phyloP scores from a whole-genome alignment of 305 asterid genomes.

The Solanum chacoense region DNA sequence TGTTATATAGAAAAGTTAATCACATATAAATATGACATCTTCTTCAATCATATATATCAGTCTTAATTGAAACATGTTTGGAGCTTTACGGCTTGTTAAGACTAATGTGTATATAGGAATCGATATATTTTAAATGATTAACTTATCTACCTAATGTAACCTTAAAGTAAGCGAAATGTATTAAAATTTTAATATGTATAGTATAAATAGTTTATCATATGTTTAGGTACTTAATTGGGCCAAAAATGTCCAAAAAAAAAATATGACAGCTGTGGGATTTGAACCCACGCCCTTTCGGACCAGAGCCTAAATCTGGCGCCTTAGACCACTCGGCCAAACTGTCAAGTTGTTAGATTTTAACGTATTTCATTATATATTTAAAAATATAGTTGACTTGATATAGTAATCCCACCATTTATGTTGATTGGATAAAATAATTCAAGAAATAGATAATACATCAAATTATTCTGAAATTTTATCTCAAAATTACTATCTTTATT shows the following conservation, averaged over 20 bases:
- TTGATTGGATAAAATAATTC: background rate
- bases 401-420: no score
- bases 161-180: background rate
- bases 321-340: slow-evolving; percentile 90
- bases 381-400: no score
- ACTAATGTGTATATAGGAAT: background rate
- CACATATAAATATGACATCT: background rate
- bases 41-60: background rate
- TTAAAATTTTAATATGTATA: no score
- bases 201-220: no score
- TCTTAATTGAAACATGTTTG: background rate
- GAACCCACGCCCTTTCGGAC: slow-evolving; percentile 99
- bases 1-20: no score
- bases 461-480: no score
- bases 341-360: background rate
- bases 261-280: slow-evolving; percentile 84
- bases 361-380: background rate
- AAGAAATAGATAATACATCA: no score
- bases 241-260: no score
- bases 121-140: no score
- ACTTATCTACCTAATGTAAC: no score
- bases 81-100: background rate
- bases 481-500: no score
- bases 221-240: no score
- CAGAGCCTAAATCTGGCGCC: slow-evolving; percentile 99